Base-by-base conservation (phyloP, 176 grass and related monocot genomes). In the Canna indica region DNA sequence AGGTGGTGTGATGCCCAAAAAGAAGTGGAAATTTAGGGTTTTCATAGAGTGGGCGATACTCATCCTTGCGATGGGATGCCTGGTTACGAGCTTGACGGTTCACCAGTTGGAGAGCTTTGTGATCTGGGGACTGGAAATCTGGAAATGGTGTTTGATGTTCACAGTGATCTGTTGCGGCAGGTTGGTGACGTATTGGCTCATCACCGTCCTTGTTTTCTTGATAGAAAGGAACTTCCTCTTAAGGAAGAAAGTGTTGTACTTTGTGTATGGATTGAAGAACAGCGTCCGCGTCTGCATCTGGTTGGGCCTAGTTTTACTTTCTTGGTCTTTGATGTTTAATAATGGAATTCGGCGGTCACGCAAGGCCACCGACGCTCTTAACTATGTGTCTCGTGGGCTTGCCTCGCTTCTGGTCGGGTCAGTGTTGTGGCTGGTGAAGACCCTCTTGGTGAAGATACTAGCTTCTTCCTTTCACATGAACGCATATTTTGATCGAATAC, bases 111-210 rank as follows among this genome's bases (percentile, higher is more conserved):
- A 85, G 68, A 77, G 77, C 2, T 27, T 32, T 31, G 70, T 68
- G 35, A 48, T 99, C 3, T 88, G 86, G 89, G 83, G 86, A 41
- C 61, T 90, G 35, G 82, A 85, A 69, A 93, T 99, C 71, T 99
- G 94, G 94, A 93, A 90, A 54, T 99, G 94, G 89, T 99, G 89
- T 69, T 70, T 99, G 57, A 85, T 99, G 82, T 84, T 93, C 47
- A 83, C 71, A 63, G 38, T 88, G 42, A 80, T 90, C 76, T 92
- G 83, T 74, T 99, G 86, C 3, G 94, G 94, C 27, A 79, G 84
- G 17, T 82, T 93, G 68, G 80, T 99, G 67, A 99, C 84, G 45
- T 80, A 68, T 11, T 93, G 89, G 89, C 28, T 85, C 48, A 73
- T 90, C 38, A 83, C 31, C 24, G 1, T 99, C 9, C 8, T 83